These are phyloP conservation scores for Apiospora arundinis DNA, from an alignment of 2,329 filamentous ascomycete species.

Conservation along the genomic window DNA sequence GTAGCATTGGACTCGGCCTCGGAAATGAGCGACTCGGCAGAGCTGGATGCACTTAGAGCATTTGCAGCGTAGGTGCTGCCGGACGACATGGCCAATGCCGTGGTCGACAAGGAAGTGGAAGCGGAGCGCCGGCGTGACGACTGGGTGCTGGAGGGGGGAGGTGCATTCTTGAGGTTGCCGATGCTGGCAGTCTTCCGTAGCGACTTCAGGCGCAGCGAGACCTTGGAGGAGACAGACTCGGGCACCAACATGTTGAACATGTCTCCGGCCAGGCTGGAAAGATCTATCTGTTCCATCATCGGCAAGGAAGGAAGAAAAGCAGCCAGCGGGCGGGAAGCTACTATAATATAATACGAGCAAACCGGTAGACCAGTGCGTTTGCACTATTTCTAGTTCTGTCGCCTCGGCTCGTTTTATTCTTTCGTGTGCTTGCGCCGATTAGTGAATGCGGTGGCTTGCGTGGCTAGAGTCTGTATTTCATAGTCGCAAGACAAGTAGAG, in stretches of 20 bases:
- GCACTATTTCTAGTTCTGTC: not conserved
- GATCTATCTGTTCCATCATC: slow-evolving; percentile 21
- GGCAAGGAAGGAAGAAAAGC: not conserved
- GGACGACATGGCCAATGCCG: not conserved
- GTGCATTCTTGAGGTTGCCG: slow-evolving; percentile 6
- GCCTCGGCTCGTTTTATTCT: not conserved
- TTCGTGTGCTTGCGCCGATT: not conserved
- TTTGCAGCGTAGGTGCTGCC: not conserved
- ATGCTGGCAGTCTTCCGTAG: slow-evolving; percentile 3
- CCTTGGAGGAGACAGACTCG: slow-evolving; percentile 20
- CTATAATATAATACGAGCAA: not conserved
- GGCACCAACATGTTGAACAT: slow-evolving; percentile 20
- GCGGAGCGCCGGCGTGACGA: slow-evolving; percentile 9
- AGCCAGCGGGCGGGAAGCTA: not conserved
- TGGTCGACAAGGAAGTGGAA: not conserved
- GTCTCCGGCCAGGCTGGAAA: slow-evolving; percentile 9
- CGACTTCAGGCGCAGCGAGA: slow-evolving; percentile 7
- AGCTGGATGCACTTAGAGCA: not conserved
- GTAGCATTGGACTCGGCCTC: slow-evolving; percentile 12
- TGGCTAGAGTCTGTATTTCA: slow-evolving; percentile 15
- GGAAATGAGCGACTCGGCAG: slow-evolving; percentile 13
- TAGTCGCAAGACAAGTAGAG: not conserved
- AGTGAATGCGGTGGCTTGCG: slow-evolving; percentile 6
- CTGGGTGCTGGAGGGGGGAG: not conserved
- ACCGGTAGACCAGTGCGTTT: not conserved